Evolutionary conservation across 2,329 filamentous ascomycete species (phyloP).

Genomic region (Fusarium camptoceras): DNA sequence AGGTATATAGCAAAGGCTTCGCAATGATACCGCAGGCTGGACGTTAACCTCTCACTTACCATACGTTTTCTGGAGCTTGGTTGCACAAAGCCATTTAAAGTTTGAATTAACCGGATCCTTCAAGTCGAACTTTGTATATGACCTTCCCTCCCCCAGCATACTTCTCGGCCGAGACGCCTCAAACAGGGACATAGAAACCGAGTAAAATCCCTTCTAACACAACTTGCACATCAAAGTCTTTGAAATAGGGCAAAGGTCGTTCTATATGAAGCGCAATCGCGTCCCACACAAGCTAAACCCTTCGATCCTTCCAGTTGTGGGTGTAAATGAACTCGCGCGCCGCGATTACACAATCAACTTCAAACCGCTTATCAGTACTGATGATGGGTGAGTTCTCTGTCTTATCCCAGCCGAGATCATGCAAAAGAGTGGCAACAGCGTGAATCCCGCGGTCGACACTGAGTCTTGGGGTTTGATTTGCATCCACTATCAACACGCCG

Average conservation of each 20-base stretch:
- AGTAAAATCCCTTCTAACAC: background rate
- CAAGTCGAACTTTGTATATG: background rate
- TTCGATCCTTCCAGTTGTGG: background rate
- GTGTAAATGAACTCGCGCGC: background rate
- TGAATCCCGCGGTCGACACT: conserved; percentile 1
- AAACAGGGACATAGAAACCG: accelerated
- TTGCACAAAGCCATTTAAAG: background rate
- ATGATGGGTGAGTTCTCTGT: background rate
- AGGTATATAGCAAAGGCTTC: accelerated
- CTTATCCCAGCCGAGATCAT: conserved; percentile 7
- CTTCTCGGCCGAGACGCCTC: background rate
- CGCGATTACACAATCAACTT: background rate
- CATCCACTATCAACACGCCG: conserved; percentile 1
- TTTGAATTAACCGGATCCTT: background rate
- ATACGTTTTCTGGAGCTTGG: background rate
- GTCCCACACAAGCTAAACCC: background rate
- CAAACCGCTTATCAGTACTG: background rate
- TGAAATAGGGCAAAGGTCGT: background rate
- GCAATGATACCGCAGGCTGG: accelerated
- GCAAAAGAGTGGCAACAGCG: conserved; percentile 13
- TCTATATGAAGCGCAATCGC: background rate
- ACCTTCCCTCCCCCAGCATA: background rate
- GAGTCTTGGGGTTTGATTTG: conserved; percentile 7
- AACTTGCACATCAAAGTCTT: background rate
- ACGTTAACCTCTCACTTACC: accelerated